Conservation (phyloP, 257 asterid genomes). For the Scutellaria galericulata region DNA sequence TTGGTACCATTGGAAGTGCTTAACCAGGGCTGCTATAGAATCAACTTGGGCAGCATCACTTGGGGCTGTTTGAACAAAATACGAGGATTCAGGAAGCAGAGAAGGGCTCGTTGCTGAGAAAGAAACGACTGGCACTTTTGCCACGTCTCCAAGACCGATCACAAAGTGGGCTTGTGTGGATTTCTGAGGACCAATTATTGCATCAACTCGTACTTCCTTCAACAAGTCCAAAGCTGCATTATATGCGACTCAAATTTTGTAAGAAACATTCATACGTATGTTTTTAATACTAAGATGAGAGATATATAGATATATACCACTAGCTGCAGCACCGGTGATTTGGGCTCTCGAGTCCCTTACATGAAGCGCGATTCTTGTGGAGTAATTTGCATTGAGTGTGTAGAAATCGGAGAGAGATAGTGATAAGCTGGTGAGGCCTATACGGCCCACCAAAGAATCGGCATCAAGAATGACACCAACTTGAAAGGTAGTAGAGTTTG, state of each 20-base stretch:
- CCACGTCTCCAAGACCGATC: slow-evolving; percentile 36
- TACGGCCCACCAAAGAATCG: slow-evolving; percentile 37
- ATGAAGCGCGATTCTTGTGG: slow-evolving; percentile 36
- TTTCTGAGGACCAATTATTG: slow-evolving; percentile 48
- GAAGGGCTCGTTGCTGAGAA: slow-evolving; percentile 43
- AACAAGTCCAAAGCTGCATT: slow-evolving; percentile 49
- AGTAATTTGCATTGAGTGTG: slow-evolving; percentile 24
- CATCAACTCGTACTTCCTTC: slow-evolving; percentile 46
- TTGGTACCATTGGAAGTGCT: slow-evolving; percentile 43
- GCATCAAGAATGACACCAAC: slow-evolving; percentile 46
- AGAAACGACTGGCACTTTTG: slow-evolving; percentile 43
- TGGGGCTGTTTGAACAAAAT: slow-evolving; percentile 38
- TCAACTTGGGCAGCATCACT: slow-evolving; percentile 41
- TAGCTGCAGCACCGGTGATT: slow-evolving; percentile 44
- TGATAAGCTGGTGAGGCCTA: slow-evolving; percentile 41
- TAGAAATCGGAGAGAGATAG: slow-evolving; percentile 44
- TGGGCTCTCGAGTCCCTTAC: slow-evolving; percentile 39
- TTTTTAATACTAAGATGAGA: no score
- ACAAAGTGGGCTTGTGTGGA: slow-evolving; percentile 40
- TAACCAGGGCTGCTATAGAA: slow-evolving; percentile 46
- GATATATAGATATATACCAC: slow-evolving; percentile 19
- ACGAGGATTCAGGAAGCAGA: slow-evolving; percentile 26
- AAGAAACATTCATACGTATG: not conserved
- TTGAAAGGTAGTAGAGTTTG: slow-evolving; percentile 24
- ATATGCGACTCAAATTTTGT: no score